Base-by-base conservation (phyloP, 2,329 filamentous ascomycete genomes). In the Epichloe aotearoae region DNA sequence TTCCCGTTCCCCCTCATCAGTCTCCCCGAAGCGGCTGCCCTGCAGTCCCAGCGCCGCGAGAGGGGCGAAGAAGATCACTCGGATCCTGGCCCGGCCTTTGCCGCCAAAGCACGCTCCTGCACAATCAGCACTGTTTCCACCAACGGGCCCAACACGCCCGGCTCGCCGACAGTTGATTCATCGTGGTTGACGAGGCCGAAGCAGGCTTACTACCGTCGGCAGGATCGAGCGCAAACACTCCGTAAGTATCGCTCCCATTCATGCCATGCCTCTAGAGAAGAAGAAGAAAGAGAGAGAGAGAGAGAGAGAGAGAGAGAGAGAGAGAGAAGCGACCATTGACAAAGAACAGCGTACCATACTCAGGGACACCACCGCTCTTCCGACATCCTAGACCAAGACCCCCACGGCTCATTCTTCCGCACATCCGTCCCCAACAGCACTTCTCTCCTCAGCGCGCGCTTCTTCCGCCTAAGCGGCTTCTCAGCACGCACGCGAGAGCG, bases 11-110 rank as follows among this genome's bases (percentile, higher is more conserved):
- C 62, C 10, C 59, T 70, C 12, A 64, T 70, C 45, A 67, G 66
- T 49, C 56, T 70, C 15, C 61, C 63, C 1, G 66, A 69, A 37
- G 67, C 67, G 14, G 65, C 66, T 2, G 60, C 59, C 53, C 30
- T 64, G 17, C 67, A 69, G 44, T 59, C 59, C 7, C 57, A 61
- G 23, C 62, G 66, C 19, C 53, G 64, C 40, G 59, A 63, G 17
- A 53, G 63, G 14, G 66, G 66, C 6, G 64, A 69, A 45, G 66
- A 68, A 49, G 67, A 69, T 37, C 65, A 69, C 45, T 68, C 64
- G 1, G 61, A 66, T 36, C 52, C 56, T 3, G 59, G 55, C 2
- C 52, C 54, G 1, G 60, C 58, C 0, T 67, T 67, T 51, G 59
- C 57, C 3, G 56, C 57, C 23, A 61, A 56, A 50, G 57, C 54